Base-by-base conservation (phyloP, 1,284 basidiomycete genomes). In the Lignosus rhinocerotis region DNA sequence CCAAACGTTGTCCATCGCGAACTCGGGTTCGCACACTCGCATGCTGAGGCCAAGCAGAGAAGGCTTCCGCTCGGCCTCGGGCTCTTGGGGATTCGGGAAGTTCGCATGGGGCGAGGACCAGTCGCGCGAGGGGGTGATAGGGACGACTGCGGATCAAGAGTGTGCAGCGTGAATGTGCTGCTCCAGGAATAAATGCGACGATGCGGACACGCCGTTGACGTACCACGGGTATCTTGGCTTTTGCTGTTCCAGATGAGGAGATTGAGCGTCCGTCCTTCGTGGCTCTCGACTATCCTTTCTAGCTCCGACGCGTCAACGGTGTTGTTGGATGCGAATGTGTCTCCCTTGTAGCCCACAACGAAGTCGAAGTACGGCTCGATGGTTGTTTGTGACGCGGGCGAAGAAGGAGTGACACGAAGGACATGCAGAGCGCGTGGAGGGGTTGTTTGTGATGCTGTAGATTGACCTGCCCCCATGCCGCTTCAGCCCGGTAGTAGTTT, bases 341-440 rank as follows among this genome's bases (percentile, higher is more conserved):
- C 81, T 33, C 88, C 87, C 70, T 93, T 87, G 58, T 95, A 91
- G 16, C 96, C 96, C 42, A 98, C 87, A 34, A 98, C 85, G 73
- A 97, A 98, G 77, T 98, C 96, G 70, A 99, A 99, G 77, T 95
- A 97, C 0, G 96, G 93, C 70, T 98, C 95, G 46, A 98, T 90
- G 52, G 85, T 86, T 6, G 92, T 92, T 55, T 87, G 80, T 9
- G 92, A 91, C 0, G 93, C 91, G 16, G 93, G 93, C 1, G 93
- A 94, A n/a, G 82, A 81, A 2, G 93, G 90, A 1, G 92, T 92
- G 41, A 95, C 93, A 58, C 93, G 87, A 56, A 95, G 78, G 63
- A 93, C 89, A 71, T 96, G 93, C 16, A 95, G 80, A 6, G 90
- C 93, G 58, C 81, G 83, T 39, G 82, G 75, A 38, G 87, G 86